Base-by-base conservation (phyloP, 2,329 filamentous ascomycete genomes). In the Rhynchosporium agropyri region DNA sequence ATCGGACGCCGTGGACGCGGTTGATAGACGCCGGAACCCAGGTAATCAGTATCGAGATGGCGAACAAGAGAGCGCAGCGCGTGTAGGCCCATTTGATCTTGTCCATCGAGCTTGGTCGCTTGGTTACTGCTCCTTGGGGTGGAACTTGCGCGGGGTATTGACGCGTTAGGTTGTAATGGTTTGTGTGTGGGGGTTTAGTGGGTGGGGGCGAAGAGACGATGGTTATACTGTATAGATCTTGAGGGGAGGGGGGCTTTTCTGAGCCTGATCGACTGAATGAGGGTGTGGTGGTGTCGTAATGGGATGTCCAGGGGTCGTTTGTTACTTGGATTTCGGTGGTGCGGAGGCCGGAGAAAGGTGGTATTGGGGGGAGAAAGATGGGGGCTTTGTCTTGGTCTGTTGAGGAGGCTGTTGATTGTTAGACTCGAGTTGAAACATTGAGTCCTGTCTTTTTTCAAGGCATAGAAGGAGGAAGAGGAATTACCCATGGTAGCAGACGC, bases 21-120 rank as follows among this genome's bases (percentile, higher is more conserved):
- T 95, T 95, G 60, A 88, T 81, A 38, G 86, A 89, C 1, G 89
- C 91, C 1, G 85, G 91, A 59, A 93, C 85, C 88, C 88, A 91
- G 1, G 89, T 90, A 38, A 91, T 83, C 42, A 90, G 79, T 46
- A 91, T 81, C 0, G 87, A 88, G 0, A 86, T 81, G 73, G 90
- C 90, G 79, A 91, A 90, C 3, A 91, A 80, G 48, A 90, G 78
- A 0, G 88, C 83, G 58, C 86, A 88, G 70, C 88, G 88, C 57
- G 87, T 84, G 72, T 91, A 91, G 1, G 83, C 83, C 84, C 85
- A 88, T 1, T 86, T 85, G 3, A 87, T 86, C 51, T 82, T 88
- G 72, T 83, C 87, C 28, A 84, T 66, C 3, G 40, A 51, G 31
- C 6, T 58, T 7, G 55, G 53, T 2, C 45, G 26, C 31, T 48